These are phyloP conservation scores for Ophiostoma piceae DNA, from an alignment of 2,329 filamentous ascomycete species.

Conservation along the genomic window DNA sequence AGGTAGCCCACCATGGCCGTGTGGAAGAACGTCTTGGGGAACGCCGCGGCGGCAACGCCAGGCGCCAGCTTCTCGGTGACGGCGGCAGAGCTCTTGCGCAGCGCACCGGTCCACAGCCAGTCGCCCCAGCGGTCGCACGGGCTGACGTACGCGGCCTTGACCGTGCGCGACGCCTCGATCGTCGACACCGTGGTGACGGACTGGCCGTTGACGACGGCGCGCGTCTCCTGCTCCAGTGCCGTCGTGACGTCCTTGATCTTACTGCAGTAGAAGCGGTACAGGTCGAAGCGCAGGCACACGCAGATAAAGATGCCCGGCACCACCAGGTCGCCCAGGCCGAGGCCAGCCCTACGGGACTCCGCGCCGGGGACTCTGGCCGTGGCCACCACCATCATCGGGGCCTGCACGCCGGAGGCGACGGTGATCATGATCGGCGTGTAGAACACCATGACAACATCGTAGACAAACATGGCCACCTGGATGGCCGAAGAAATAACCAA, in stretches of 20 bases:
- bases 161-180: constrained; percentile 37
- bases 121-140: constrained; percentile 77
- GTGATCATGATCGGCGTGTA: constrained; percentile 83
- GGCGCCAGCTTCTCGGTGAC: constrained; percentile 31
- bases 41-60: constrained; percentile 45
- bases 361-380: constrained; percentile 33
- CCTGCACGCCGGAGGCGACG: constrained; percentile 82
- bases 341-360: constrained; percentile 68
- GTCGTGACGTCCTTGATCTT: constrained; percentile 51
- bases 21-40: constrained; percentile 81
- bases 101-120: constrained; percentile 63
- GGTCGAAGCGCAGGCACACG: constrained; percentile 83
- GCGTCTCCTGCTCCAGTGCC: constrained; percentile 34
- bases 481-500: constrained; percentile 77
- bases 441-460: constrained; percentile 91
- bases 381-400: constrained; percentile 88
- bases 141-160: constrained; percentile 51
- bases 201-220: constrained; percentile 34
- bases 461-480: constrained; percentile 76
- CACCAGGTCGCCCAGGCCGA: constrained; percentile 91
- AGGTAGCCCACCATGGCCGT: constrained; percentile 72
- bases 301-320: constrained; percentile 87
- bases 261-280: constrained; percentile 73
- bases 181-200: constrained; percentile 35
- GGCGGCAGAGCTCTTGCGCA: constrained; percentile 17